phyloP scores from a whole-genome alignment of 495 filamentous ascomycete genomes.

The Glarea lozoyensis region DNA sequence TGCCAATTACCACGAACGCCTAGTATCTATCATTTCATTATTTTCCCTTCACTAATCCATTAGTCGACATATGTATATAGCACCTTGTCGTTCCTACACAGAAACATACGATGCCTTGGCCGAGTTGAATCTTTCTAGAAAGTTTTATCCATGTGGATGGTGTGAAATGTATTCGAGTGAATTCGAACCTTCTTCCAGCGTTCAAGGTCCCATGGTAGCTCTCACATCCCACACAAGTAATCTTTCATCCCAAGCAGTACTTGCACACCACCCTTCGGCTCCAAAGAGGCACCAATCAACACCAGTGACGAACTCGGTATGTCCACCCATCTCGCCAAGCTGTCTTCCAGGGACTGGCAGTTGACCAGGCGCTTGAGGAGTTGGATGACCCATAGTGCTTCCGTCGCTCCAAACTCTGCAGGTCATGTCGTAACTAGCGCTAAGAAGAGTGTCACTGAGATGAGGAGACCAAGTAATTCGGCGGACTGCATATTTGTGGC shows the following conservation, averaged over 20 bases:
- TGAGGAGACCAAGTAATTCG: slow-evolving; percentile 87
- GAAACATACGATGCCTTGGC: too few relatives aligned
- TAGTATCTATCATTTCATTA: too few relatives aligned
- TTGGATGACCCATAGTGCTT: slow-evolving; percentile 36
- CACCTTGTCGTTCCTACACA: too few relatives aligned
- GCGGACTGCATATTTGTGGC: slow-evolving; percentile 86
- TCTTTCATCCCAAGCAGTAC: slow-evolving; percentile 85
- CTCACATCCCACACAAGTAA: slow-evolving; percentile 88
- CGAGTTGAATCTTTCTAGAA: too few relatives aligned
- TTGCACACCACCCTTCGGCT: slow-evolving; percentile 89
- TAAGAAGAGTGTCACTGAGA: slow-evolving; percentile 72
- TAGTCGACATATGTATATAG: too few relatives aligned
- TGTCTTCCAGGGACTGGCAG: slow-evolving; percentile 46
- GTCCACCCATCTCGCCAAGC: slow-evolving; percentile 78
- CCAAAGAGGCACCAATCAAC: slow-evolving; percentile 98
- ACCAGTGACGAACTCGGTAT: slow-evolving; percentile 95
- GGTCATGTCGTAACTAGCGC: slow-evolving; percentile 95
- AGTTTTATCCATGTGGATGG: too few relatives aligned
- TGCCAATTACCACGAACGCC: too few relatives aligned
- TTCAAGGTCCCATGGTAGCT: slow-evolving; percentile 40
- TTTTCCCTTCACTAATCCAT: too few relatives aligned
- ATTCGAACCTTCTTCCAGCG: neutral
- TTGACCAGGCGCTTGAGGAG: slow-evolving; percentile 24
- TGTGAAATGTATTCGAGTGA: neutral
- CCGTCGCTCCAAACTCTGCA: slow-evolving; percentile 88